A percentile compares a stretch with the other conserved stretches of the same genome.
These are phyloP conservation scores for Lepiota brunneoincarnata DNA, from an alignment of 768 basidiomycete species.

Conservation along the genomic window DNA sequence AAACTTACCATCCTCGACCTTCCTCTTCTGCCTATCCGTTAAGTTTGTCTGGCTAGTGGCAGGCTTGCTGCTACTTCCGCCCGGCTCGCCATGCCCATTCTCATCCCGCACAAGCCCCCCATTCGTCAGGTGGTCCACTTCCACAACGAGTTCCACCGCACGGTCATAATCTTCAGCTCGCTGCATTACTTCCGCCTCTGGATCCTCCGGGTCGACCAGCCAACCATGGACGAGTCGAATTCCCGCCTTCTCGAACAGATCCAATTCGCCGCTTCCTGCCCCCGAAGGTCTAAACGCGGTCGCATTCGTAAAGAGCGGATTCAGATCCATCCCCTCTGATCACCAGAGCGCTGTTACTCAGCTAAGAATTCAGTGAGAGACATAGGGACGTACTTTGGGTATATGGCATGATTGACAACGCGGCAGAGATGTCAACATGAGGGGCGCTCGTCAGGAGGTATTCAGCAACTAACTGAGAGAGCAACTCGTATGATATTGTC, in stretches of 20 bases:
- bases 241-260: constrained; percentile 79
- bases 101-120: constrained; percentile 55
- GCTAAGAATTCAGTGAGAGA: not conserved
- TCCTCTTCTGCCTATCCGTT: constrained; percentile 53
- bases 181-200: constrained; percentile 53
- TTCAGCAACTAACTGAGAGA: constrained; percentile 81
- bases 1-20: constrained; percentile 67
- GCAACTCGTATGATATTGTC: constrained; percentile 80
- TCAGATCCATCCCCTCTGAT: constrained; percentile 87
- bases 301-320: constrained; percentile 74
- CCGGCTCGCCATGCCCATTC: constrained; percentile 14
- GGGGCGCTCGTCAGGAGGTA: constrained; percentile 64
- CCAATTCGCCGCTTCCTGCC: constrained; percentile 67
- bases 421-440: constrained; percentile 65
- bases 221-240: constrained; percentile 88
- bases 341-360: constrained; percentile 2
- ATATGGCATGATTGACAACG: constrained; percentile 71
- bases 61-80: constrained; percentile 15
- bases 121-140: constrained; percentile 71
- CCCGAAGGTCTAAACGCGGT: constrained; percentile 66
- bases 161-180: constrained; percentile 67
- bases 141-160: constrained; percentile 71
- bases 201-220: constrained; percentile 70
- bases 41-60: constrained; percentile 29
- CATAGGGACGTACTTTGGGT: constrained; percentile 63